Evolutionary conservation across 352 stramenopile species (phyloP).

Genomic region (Blastocystis sp.): DNA sequence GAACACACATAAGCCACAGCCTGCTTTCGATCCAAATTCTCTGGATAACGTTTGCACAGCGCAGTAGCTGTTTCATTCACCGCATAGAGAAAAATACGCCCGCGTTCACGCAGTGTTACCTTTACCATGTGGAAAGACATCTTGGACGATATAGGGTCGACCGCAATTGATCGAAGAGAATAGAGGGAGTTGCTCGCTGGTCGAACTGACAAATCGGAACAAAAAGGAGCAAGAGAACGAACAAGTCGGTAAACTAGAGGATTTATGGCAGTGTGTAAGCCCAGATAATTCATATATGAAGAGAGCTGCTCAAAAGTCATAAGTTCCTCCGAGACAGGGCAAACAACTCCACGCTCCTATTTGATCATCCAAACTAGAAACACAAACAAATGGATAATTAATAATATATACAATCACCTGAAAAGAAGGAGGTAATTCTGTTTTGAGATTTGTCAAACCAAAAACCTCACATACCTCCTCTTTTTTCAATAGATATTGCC

Average conservation of each 20-base stretch:
- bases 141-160: background rate
- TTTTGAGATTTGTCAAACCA: background rate
- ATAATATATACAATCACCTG: constrained; percentile 35
- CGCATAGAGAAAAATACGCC: background rate
- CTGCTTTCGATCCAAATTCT: background rate
- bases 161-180: background rate
- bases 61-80: background rate
- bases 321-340: constrained; percentile 8
- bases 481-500: background rate
- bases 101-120: background rate
- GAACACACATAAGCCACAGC: background rate
- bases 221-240: background rate
- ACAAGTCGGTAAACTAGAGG: background rate
- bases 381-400: background rate
- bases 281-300: constrained; percentile 21
- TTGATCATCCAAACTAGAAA: background rate
- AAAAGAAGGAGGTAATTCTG: background rate
- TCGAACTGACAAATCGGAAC: background rate
- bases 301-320: background rate
- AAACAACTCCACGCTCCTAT: constrained; percentile 30
- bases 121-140: background rate
- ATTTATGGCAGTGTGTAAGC: background rate
- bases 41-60: background rate
- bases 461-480: background rate
- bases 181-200: constrained; percentile 19